A percentile compares a stretch with the other conserved stretches of the same genome.
Conservation (phyloP, 805 yeast species). For the Phaffomyces thermotolerans region DNA sequence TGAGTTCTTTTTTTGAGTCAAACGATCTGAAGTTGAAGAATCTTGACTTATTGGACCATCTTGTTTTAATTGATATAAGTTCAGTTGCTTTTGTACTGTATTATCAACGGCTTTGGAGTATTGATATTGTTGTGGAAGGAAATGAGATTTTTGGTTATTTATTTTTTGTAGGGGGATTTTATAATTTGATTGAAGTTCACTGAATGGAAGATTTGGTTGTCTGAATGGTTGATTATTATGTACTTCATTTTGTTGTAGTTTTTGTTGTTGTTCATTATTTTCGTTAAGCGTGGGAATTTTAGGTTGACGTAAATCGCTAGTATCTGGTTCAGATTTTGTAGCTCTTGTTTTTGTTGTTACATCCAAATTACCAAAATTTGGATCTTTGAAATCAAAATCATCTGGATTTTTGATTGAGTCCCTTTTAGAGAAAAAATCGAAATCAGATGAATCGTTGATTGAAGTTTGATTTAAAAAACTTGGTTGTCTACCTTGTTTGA, state of each 20-base stretch:
- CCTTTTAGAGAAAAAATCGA: constrained; percentile 23
- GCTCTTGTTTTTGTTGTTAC: constrained; percentile 8
- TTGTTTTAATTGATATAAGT: constrained; percentile 8
- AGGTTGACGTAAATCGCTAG: constrained; percentile 3
- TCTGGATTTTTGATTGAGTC: constrained; percentile 21
- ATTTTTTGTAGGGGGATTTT: not conserved
- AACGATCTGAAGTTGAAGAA: constrained; percentile 6
- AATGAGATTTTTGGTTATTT: not conserved
- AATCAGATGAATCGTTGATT: constrained; percentile 20
- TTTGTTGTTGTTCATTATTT: not conserved
- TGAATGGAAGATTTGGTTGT: constrained; percentile 9
- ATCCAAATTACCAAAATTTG: constrained; percentile 2
- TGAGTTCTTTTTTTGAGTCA: constrained; percentile 7
- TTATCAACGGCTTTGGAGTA: constrained; percentile 8
- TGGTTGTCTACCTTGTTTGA: constrained; percentile 20
- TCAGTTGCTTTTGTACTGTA: not conserved
- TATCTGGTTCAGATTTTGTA: constrained; percentile 20
- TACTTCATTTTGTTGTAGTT: not conserved
- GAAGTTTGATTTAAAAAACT: constrained; percentile 18
- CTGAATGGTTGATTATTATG: not conserved
- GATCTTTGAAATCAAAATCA: constrained; percentile 10
- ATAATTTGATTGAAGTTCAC: constrained; percentile 5
- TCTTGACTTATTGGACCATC: constrained; percentile 5
- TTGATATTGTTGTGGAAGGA: constrained; percentile 4
- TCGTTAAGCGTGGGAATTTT: too few relatives aligned